A percentile compares a stretch with the other conserved stretches of the same genome.
phyloP scores from a whole-genome alignment of 257 asterid genomes.

The Gardenia jasminoides region DNA sequence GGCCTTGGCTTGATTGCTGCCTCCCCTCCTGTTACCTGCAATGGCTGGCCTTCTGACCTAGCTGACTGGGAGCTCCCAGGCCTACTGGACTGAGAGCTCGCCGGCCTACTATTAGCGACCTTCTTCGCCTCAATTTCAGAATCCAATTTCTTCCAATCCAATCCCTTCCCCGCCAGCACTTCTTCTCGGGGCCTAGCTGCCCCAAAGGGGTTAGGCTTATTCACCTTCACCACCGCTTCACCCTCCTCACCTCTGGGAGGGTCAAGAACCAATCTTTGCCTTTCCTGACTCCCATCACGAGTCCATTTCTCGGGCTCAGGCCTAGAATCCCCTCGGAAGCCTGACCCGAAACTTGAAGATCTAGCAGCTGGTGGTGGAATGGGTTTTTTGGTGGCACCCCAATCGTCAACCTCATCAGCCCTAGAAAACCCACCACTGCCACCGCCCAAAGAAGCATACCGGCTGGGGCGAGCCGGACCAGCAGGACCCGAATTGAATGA shows the following conservation, averaged over 20 bases:
- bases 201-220: conserved; percentile 89
- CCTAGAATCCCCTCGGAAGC: conserved; percentile 37
- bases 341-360: conserved; percentile 48
- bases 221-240: conserved; percentile 40
- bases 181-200: conserved; percentile 97
- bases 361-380: conserved; percentile 41
- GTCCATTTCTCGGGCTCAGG: conserved; percentile 77
- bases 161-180: conserved; percentile 88
- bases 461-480: conserved; percentile 32
- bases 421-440: conserved; percentile 58
- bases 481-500: conserved; percentile 30
- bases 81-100: conserved; percentile 88
- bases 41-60: conserved; percentile 44
- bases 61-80: conserved; percentile 67
- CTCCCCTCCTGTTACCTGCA: conserved; percentile 43
- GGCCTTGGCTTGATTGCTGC: conserved; percentile 57
- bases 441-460: conserved; percentile 67
- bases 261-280: conserved; percentile 37
- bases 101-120: conserved; percentile 62
- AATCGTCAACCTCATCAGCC: conserved; percentile 86
- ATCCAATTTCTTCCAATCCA: conserved; percentile 94
- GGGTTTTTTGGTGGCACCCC: conserved; percentile 67
- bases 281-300: conserved; percentile 41
- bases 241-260: conserved; percentile 28
- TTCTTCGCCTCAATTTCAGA: conserved; percentile 63